Conservation (phyloP, 257 asterid species). For the Primulina eburnea region DNA sequence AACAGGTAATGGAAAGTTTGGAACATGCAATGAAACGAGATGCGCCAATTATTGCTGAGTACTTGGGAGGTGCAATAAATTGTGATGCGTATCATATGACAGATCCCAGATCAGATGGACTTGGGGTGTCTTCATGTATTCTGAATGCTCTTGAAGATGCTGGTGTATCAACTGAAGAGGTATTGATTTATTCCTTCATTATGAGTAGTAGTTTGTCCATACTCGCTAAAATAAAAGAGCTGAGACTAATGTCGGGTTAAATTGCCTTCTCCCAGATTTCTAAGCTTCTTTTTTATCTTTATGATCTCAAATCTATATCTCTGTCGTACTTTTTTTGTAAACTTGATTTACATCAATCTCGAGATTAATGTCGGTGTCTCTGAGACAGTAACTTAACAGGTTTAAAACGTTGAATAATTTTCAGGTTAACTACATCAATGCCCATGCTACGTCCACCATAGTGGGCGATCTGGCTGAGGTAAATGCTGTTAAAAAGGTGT, state of each 20-base stretch:
- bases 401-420: conserved; percentile 11
- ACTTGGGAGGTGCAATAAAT: conserved; percentile 91
- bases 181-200: conserved; percentile 27
- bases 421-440: conserved; percentile 71
- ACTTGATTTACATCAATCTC: neutral
- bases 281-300: neutral
- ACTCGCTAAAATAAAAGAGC: neutral
- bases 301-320: neutral
- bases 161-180: conserved; percentile 96
- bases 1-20: conserved; percentile 92
- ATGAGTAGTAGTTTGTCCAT: neutral
- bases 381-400: neutral
- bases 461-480: conserved; percentile 65
- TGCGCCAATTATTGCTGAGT: conserved; percentile 93
- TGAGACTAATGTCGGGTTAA: neutral
- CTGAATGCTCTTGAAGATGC: conserved; percentile 72
- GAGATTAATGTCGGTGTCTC: neutral
- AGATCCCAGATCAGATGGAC: conserved; percentile 96
- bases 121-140: conserved; percentile 95
- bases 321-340: neutral
- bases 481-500: conserved; percentile 57
- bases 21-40: conserved; percentile 94
- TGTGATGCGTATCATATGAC: conserved; percentile 99
- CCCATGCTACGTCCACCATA: conserved; percentile 61
- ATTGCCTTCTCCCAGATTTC: neutral